Percentiles rank a stretch among this genome's conserved stretches.
Evolutionary conservation across 768 basidiomycete genomes (phyloP).

Genomic region (Dentipellis fragilis): DNA sequence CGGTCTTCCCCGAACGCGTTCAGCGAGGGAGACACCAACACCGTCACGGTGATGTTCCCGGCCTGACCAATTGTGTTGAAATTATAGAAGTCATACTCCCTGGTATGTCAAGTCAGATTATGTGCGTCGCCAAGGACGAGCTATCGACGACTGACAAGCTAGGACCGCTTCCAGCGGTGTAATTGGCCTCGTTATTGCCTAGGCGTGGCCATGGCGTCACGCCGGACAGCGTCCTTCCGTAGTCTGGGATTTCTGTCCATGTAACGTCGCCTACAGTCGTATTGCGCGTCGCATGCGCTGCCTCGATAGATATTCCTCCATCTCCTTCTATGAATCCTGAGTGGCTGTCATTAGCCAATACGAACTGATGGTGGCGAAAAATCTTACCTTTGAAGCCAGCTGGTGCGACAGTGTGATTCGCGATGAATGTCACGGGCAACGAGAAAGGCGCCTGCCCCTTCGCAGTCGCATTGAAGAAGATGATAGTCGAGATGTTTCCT

Average conservation of each 20-base stretch:
- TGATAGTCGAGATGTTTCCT: constrained; percentile 26
- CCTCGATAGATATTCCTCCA: constrained; percentile 57
- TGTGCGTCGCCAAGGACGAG: neutral
- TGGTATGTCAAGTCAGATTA: constrained; percentile 13
- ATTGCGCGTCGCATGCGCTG: constrained; percentile 42
- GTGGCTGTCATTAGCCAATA: neutral
- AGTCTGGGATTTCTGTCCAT: constrained; percentile 51
- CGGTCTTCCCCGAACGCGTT: constrained; percentile 40
- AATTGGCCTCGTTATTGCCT: constrained; percentile 40
- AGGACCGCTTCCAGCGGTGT: constrained; percentile 51
- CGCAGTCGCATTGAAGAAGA: constrained; percentile 39
- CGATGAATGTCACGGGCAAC: constrained; percentile 18
- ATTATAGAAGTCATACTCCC: constrained; percentile 57
- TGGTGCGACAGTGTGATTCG: constrained; percentile 26
- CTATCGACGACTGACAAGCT: constrained; percentile 30
- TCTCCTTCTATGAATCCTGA: constrained; percentile 52
- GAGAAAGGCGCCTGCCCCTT: constrained; percentile 26
- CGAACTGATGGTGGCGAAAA: neutral
- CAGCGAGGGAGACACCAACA: constrained; percentile 40
- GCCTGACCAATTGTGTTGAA: constrained; percentile 34
- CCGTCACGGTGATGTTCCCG: constrained; percentile 38
- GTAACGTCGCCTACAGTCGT: constrained; percentile 37
- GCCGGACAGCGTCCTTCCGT: constrained; percentile 50
- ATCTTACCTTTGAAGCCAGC: constrained; percentile 37
- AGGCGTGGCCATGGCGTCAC: constrained; percentile 48